A percentile compares a stretch with the other conserved stretches of the same genome.
phyloP scores from a whole-genome alignment of 2,329 filamentous ascomycete species.

The Cadophora gregata region DNA sequence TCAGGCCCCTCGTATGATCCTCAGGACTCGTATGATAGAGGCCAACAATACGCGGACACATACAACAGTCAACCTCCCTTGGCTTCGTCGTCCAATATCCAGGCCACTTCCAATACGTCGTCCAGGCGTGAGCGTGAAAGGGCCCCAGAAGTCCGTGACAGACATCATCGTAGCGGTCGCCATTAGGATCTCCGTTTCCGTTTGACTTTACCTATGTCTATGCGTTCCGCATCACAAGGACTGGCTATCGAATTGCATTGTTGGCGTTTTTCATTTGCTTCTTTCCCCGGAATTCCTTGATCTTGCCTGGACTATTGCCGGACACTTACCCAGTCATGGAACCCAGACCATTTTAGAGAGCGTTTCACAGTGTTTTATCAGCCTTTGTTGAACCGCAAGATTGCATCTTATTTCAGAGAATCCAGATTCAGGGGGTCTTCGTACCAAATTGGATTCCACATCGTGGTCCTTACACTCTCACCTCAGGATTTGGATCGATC shows the following conservation, averaged over 20 bases:
- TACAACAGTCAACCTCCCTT: slow-evolving; percentile 36
- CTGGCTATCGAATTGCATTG: slow-evolving; percentile 32
- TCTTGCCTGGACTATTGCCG: slow-evolving; percentile 32
- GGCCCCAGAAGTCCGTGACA: slow-evolving; percentile 37
- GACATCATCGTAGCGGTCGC: slow-evolving; percentile 35
- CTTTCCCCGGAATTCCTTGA: slow-evolving; percentile 35
- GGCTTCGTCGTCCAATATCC: slow-evolving; percentile 34
- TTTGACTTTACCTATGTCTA: slow-evolving; percentile 28
- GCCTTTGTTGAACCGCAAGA: slow-evolving; percentile 32
- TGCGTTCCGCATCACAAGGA: slow-evolving; percentile 30
- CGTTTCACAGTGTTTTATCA: slow-evolving; percentile 33
- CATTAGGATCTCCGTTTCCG: slow-evolving; percentile 28
- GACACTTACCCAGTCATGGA: slow-evolving; percentile 35
- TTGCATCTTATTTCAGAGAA: slow-evolving; percentile 31
- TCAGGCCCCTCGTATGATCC: slow-evolving; percentile 37
- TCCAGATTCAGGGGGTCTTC: slow-evolving; percentile 33
- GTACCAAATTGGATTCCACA: slow-evolving; percentile 29
- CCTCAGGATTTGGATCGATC: slow-evolving; percentile 31
- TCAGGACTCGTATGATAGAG: slow-evolving; percentile 32
- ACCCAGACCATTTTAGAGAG: slow-evolving; percentile 35
- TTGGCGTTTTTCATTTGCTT: slow-evolving; percentile 41
- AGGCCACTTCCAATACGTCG: slow-evolving; percentile 36
- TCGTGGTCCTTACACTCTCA: slow-evolving; percentile 29
- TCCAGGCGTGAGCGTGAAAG: slow-evolving; percentile 39
- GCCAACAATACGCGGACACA: slow-evolving; percentile 33